These are phyloP conservation scores for Penicillium sp. DNA, from an alignment of 2,329 filamentous ascomycete genomes.

Conservation along the genomic window DNA sequence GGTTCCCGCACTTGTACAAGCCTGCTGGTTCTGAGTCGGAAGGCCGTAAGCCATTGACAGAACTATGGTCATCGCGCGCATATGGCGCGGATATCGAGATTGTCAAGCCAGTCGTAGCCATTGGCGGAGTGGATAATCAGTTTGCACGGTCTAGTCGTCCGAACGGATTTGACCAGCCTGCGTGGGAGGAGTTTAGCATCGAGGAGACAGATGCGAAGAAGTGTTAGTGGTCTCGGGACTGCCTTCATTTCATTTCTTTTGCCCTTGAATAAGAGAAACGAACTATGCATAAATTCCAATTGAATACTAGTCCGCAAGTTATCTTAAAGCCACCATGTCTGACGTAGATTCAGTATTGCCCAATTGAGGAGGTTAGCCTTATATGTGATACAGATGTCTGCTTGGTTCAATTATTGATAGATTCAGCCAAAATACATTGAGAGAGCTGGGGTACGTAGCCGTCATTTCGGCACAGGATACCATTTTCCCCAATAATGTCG, in stretches of 20 bases:
- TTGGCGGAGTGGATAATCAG: constrained; percentile 49
- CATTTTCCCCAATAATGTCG: too few relatives aligned
- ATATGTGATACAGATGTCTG: too few relatives aligned
- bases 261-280: not conserved
- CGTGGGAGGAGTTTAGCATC: constrained; percentile 41
- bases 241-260: not conserved
- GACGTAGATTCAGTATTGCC: not conserved
- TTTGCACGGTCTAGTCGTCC: constrained; percentile 50
- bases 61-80: constrained; percentile 48
- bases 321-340: not conserved
- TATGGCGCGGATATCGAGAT: constrained; percentile 48
- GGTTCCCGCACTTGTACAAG: constrained; percentile 55
- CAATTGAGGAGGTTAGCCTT: too few relatives aligned
- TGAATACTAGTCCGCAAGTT: too few relatives aligned
- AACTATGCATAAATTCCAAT: constrained; percentile 5
- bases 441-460: too few relatives aligned
- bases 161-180: constrained; percentile 51
- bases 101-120: constrained; percentile 45
- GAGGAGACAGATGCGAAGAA: constrained; percentile 28
- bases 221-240: constrained; percentile 5
- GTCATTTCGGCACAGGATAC: too few relatives aligned
- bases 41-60: constrained; percentile 44
- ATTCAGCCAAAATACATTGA: too few relatives aligned
- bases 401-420: too few relatives aligned
- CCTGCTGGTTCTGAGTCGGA: constrained; percentile 8